Conservation (phyloP, 106 monocot species). For the Dactylorhiza incarnata region DNA sequence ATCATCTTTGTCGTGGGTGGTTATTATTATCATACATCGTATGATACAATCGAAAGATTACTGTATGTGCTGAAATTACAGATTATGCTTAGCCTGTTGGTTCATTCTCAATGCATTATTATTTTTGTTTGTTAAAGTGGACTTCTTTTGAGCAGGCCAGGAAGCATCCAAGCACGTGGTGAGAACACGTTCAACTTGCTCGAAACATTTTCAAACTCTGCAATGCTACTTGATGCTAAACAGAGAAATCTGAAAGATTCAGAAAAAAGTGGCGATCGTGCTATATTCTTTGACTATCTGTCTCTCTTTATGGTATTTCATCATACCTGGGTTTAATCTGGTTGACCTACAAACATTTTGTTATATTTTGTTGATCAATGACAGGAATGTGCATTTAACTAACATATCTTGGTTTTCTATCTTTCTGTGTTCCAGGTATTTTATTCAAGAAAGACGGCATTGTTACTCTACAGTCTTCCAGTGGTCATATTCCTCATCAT, state of each 20-base stretch:
- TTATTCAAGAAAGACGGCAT: conserved; percentile 58
- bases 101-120: background rate
- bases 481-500: conserved; percentile 52
- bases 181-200: conserved; percentile 72
- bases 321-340: conserved; percentile 8
- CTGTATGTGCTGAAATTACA: conserved; percentile 50
- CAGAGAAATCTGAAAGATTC: conserved; percentile 27
- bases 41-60: conserved; percentile 89
- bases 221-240: conserved; percentile 38
- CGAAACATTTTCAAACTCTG: conserved; percentile 68
- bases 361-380: background rate
- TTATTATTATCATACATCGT: conserved; percentile 95
- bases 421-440: conserved; percentile 45
- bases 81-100: conserved; percentile 13
- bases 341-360: background rate
- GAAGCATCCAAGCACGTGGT: conserved; percentile 98
- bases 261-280: conserved; percentile 28
- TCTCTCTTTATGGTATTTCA: conserved; percentile 76
- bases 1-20: conserved; percentile 98
- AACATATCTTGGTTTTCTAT: background rate
- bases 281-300: conserved; percentile 79
- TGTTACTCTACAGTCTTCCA: conserved; percentile 69
- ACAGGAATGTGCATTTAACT: background rate
- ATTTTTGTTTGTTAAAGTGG: background rate
- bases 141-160: conserved; percentile 51